phyloP scores from a whole-genome alignment of 768 basidiomycete genomes.

The Leucocoprinus sp. region DNA sequence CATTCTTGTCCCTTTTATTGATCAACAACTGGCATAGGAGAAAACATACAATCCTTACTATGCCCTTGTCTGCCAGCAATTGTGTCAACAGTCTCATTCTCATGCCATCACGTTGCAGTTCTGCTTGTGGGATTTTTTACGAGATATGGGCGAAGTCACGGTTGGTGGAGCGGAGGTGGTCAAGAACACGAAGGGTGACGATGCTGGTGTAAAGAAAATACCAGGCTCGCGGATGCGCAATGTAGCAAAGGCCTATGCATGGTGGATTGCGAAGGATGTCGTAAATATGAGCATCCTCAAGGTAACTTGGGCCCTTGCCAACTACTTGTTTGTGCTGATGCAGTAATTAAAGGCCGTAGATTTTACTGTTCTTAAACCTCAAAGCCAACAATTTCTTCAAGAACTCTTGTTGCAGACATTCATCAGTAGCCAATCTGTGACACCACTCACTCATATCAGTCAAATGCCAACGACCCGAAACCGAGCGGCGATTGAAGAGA shows the following conservation, averaged over 20 bases:
- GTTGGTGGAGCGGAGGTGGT: slow-evolving; percentile 77
- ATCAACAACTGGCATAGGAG: slow-evolving; percentile 44
- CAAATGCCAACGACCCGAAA: slow-evolving; percentile 38
- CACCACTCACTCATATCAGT: slow-evolving; percentile 46
- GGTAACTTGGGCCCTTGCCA: slow-evolving; percentile 31
- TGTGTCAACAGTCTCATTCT: slow-evolving; percentile 71
- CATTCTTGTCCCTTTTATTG: neutral
- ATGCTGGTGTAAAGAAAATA: slow-evolving; percentile 39
- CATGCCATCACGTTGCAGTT: slow-evolving; percentile 92
- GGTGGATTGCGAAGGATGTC: slow-evolving; percentile 87
- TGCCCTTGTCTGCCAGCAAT: slow-evolving; percentile 76
- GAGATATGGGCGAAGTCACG: slow-evolving; percentile 76
- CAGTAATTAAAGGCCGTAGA: slow-evolving; percentile 62
- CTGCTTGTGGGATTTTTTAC: slow-evolving; percentile 93
- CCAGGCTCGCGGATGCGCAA: slow-evolving; percentile 56
- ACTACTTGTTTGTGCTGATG: neutral
- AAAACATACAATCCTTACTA: slow-evolving; percentile 94
- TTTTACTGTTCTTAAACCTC: slow-evolving; percentile 65
- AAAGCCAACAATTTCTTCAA: slow-evolving; percentile 57
- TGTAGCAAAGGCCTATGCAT: slow-evolving; percentile 79
- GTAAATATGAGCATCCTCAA: slow-evolving; percentile 74
- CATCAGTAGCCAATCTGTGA: slow-evolving; percentile 63
- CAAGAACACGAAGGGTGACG: slow-evolving; percentile 47
- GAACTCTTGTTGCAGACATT: slow-evolving; percentile 66
- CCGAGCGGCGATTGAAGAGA: slow-evolving; percentile 59